Evolutionary conservation across 176 grass and related monocot genomes (phyloP), one percentile per base, ranked within the genome.

Genomic region (Zoysia pacifica): DNA sequence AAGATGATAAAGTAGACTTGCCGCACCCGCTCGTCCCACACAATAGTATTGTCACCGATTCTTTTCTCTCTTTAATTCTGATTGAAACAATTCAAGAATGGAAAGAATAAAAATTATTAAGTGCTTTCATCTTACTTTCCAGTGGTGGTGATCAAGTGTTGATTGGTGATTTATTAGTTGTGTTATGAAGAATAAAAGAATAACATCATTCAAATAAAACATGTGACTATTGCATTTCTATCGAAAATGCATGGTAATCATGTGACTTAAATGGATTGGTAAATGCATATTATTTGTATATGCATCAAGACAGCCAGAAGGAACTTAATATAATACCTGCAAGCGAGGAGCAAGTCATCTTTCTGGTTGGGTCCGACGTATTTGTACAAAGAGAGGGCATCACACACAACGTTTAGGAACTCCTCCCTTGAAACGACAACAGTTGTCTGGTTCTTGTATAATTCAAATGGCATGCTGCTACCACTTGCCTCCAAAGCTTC

Each of bases 1-100:
- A 91, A 79, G 96, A 87, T 44, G 96, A 94, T 61, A 98, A 61
- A 43, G 96, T 98, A 49, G 96, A 98, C 78, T 98, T 98, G 62
- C 96, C 96, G 39, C 96, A 98, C 65, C 96, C 96, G 13, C 96
- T 98, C 72, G 96, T 94, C 56, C 96, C 96, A 79, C 92, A 98
- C 41, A 98, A 81, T 70, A 98, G 88, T 89, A 98, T 79, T 48
- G 92, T 95, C 81, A 98, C 92, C 4, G 92, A 98, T 81, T 93
- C 90, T 81, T 98, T 95, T 87, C 79, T 94, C 83, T 98, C 96
- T 63, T 93, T 89, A 49, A 98, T 94, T 86, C 96, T 98, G 87
- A 76, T 59, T 3, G 6, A 46, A 87, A 80, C 49, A 74, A 78
- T 62, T 37, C 19, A 44, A 72, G 36, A 51, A 83, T 75, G 11